A percentile compares a stretch with the other conserved stretches of the same genome.
Conservation (phyloP, 352 stramenopile genomes). For the Globisporangium recalcitrans region DNA sequence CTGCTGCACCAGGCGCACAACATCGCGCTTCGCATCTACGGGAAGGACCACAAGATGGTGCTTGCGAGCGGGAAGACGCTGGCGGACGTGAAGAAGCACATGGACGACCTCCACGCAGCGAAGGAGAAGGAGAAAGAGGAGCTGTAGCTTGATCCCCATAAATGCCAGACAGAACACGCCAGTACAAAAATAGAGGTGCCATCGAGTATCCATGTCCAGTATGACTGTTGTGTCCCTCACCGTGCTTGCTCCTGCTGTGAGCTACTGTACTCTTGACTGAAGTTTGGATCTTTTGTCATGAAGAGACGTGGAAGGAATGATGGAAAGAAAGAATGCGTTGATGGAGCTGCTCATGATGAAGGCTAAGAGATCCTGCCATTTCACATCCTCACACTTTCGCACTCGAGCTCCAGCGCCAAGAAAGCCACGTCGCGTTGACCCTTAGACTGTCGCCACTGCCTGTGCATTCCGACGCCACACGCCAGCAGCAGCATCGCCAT, state of each 20-base stretch:
- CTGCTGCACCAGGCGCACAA: constrained; percentile 59
- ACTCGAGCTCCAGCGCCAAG: not conserved
- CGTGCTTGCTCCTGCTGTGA: not conserved
- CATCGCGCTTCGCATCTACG: constrained; percentile 68
- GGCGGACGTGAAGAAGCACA: constrained; percentile 50
- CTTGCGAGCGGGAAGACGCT: constrained; percentile 58
- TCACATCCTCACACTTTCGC: not conserved
- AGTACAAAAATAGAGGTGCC: not conserved
- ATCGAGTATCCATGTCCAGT: not conserved
- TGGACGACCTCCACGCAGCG: constrained; percentile 29
- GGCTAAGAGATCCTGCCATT: constrained; percentile 1
- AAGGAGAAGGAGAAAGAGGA: constrained; percentile 15
- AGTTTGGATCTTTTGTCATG: constrained; percentile 10
- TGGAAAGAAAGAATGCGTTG: not conserved
- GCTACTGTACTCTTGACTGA: not conserved
- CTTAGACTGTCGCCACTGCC: no score
- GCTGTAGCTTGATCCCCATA: constrained; percentile 3
- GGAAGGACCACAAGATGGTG: constrained; percentile 56
- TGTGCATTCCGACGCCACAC: not conserved
- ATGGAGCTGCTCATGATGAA: not conserved
- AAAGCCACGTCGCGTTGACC: not conserved
- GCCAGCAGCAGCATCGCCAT: constrained; percentile 23
- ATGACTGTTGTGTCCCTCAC: not conserved
- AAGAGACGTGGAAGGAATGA: constrained; percentile 18
- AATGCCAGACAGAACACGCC: not conserved